Evolutionary conservation across 208 protist genomes (phyloP), one percentile per base, ranked within the genome.

Genomic region (Leishmania turanica): DNA sequence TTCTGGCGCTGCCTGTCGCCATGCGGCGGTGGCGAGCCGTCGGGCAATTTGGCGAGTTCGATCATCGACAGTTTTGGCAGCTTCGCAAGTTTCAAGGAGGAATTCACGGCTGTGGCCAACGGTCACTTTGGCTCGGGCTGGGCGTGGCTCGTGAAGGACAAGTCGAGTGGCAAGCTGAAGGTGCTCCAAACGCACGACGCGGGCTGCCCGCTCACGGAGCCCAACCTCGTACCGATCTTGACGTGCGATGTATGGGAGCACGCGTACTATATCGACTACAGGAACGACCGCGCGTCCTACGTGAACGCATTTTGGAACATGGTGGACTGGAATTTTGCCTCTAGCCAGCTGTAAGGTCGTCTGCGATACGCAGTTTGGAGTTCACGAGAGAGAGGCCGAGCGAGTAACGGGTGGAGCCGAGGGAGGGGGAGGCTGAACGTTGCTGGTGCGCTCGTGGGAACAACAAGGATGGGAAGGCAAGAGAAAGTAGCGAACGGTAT

Each of bases 191-290:
- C 90, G 62, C 93, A 96, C 85, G 95, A 98, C 68, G 95, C 91
- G 60, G 89, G 81, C 81, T 92, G 83, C 88, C 96, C 96, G 53
- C 77, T 98, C 49, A 90, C 89, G 34, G 91, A 95, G 78, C 37
- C 37, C 54, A 81, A 91, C 83, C 79, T 97, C 1, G 87, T 88
- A 80, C 97, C 96, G 15, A 78, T 98, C 49, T 82, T 99, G n/a
- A 83, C 92, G 77, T 98, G 95, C 85, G 97, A 98, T 88, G 94
- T 98, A 79, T 98, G 96, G 97, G 96, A 99, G 89, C 97, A 99
- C 90, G 97, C 97, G 24, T 99, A 98, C 95, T 99, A 99, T 88
- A 95, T 99, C 81, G 96, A 98, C 91, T 98, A 98, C 91, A 91
- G 87, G 84, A 98, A 98, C 84, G 94, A 97, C 83, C 93, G 96